phyloP scores from a whole-genome alignment of 257 asterid species.

The Solanum chiquidenum region DNA sequence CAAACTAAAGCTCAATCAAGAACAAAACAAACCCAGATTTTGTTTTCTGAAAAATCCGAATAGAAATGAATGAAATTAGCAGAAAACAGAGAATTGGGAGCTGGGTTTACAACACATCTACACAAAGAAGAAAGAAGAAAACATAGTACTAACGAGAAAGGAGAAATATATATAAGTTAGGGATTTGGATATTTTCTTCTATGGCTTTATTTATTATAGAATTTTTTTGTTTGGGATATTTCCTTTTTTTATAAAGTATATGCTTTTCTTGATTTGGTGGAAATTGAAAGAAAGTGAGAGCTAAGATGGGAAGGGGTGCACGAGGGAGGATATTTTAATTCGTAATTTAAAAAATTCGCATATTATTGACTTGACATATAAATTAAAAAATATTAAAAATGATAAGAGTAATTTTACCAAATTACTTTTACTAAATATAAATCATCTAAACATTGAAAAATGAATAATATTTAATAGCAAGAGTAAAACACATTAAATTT shows the following conservation, averaged over 20 bases:
- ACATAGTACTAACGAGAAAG: neutral
- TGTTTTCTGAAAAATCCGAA: neutral
- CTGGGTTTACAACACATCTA: neutral
- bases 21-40: neutral
- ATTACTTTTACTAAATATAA: too few species aligned
- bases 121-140: neutral
- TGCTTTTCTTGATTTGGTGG: neutral
- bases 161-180: neutral
- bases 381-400: too few species aligned
- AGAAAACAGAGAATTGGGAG: neutral
- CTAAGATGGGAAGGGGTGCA: neutral
- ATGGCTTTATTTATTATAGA: too few species aligned
- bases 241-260: neutral
- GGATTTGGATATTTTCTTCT: neutral
- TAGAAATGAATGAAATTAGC: neutral
- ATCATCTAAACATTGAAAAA: too few species aligned
- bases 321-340: neutral
- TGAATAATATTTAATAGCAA: too few species aligned
- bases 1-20: neutral
- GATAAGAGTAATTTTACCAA: too few species aligned
- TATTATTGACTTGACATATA: too few species aligned
- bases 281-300: neutral
- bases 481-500: too few species aligned
- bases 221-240: neutral
- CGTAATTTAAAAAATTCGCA: too few species aligned